Evolutionary conservation across 306 rosid genomes (phyloP).

Genomic region (Trichosanthes truncata): DNA sequence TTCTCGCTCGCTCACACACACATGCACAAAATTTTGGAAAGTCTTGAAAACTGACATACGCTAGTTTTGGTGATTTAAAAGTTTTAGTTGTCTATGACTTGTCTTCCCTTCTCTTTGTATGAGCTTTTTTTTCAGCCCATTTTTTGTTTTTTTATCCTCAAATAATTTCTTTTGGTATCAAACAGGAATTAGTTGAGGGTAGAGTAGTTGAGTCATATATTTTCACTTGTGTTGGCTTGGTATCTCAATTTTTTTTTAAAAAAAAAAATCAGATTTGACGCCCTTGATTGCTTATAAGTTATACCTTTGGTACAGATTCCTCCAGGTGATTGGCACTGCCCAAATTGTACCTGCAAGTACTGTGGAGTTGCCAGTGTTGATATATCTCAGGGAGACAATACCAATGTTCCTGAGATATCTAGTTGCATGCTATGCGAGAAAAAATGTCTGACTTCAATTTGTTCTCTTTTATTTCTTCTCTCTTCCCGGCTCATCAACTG

Average conservation of each 20-base stretch:
- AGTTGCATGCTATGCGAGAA: slow-evolving; percentile 74
- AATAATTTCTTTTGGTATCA: neutral
- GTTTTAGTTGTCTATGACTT: neutral
- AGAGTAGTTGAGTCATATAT: neutral
- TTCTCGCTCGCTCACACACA: neutral
- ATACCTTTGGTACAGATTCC: slow-evolving; percentile 49
- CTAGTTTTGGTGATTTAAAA: neutral
- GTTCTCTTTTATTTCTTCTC: slow-evolving; percentile 12
- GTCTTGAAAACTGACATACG: neutral
- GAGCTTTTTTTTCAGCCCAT: neutral
- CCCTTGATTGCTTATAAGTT: neutral
- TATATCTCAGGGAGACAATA: slow-evolving; percentile 28
- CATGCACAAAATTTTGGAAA: neutral
- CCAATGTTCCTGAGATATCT: slow-evolving; percentile 22
- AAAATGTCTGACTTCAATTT: slow-evolving; percentile 57
- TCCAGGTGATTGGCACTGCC: slow-evolving; percentile 92
- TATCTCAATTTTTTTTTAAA: neutral
- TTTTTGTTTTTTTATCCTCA: neutral
- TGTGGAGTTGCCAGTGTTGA: slow-evolving; percentile 52
- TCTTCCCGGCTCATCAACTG: neutral
- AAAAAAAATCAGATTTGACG: neutral
- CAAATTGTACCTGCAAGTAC: slow-evolving; percentile 82
- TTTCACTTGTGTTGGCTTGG: neutral
- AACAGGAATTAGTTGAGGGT: neutral
- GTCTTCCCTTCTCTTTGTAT: neutral